phyloP scores from a whole-genome alignment of 1,284 basidiomycete species.

The Phlebopus sp. region DNA sequence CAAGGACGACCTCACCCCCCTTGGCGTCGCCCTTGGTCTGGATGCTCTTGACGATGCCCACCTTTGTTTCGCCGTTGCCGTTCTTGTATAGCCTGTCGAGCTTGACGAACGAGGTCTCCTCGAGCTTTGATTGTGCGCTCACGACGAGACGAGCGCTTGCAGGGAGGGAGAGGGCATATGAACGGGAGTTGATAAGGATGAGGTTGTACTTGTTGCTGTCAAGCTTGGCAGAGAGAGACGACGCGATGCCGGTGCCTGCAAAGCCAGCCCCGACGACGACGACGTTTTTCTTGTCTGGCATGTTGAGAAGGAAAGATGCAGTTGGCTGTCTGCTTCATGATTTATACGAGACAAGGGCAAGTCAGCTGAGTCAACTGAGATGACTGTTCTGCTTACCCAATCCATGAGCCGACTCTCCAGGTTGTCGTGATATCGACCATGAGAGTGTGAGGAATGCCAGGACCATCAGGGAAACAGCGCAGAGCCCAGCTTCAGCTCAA shows the following conservation, averaged over 20 bases:
- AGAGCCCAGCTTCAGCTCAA: slow-evolving; percentile 70
- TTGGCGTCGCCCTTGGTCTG: slow-evolving; percentile 35
- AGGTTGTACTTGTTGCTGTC: slow-evolving; percentile 36
- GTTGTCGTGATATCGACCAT: too few species aligned
- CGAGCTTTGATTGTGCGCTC: slow-evolving; percentile 36
- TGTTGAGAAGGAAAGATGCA: neutral
- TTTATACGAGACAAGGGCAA: too few species aligned
- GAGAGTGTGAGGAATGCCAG: slow-evolving; percentile 36
- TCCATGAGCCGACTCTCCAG: too few species aligned
- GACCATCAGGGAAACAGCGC: slow-evolving; percentile 67
- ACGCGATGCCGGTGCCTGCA: slow-evolving; percentile 34
- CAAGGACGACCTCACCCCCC: slow-evolving; percentile 45
- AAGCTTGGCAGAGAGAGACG: slow-evolving; percentile 37
- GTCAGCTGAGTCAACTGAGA: too few species aligned
- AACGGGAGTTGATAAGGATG: slow-evolving; percentile 39
- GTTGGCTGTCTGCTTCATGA: too few species aligned
- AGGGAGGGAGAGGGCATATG: slow-evolving; percentile 38
- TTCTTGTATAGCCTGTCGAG: slow-evolving; percentile 47
- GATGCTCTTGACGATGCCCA: slow-evolving; percentile 46
- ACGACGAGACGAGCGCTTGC: slow-evolving; percentile 40
- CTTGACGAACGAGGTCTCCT: slow-evolving; percentile 39
- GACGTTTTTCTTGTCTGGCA: slow-evolving; percentile 22
- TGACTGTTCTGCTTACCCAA: too few species aligned
- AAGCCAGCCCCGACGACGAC: slow-evolving; percentile 45
- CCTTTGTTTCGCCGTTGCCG: slow-evolving; percentile 43